Conservation (phyloP, 1,139 yeast species). For the Nadsonia starkeyi-henricii region DNA sequence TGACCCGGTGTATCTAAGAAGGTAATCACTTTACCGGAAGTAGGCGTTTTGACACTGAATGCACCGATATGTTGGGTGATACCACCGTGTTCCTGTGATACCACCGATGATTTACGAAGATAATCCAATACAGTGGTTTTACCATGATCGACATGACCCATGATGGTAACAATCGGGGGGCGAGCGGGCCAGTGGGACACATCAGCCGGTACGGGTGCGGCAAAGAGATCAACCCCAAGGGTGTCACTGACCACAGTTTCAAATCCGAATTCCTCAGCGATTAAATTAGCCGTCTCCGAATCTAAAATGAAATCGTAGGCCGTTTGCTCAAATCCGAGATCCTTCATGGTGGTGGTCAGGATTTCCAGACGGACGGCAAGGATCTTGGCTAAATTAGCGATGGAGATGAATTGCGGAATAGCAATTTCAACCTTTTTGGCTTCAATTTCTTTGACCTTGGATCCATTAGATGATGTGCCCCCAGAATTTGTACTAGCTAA, state of each 20-base stretch:
- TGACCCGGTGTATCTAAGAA: conserved; percentile 97
- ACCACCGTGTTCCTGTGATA: conserved; percentile 83
- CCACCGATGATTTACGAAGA: conserved; percentile 72
- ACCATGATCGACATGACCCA: conserved; percentile 99
- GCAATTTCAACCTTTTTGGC: conserved; percentile 24
- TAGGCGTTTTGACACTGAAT: conserved; percentile 68
- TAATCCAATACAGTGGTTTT: conserved; percentile 87
- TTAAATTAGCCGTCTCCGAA: conserved; percentile 67
- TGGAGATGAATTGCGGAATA: conserved; percentile 62
- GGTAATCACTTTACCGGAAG: conserved; percentile 63
- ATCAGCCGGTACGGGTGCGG: conserved; percentile 28
- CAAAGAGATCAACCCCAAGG: conserved; percentile 49
- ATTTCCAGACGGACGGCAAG: conserved; percentile 50
- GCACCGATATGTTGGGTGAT: conserved; percentile 98
- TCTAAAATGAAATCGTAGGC: conserved; percentile 56
- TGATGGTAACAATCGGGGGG: conserved; percentile 90
- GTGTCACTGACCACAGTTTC: conserved; percentile 44
- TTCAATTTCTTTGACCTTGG: conserved; percentile 11
- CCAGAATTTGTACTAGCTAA: background rate
- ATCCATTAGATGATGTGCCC: background rate
- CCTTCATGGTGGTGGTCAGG: conserved; percentile 43
- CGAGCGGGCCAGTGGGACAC: conserved; percentile 36
- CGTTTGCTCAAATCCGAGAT: conserved; percentile 63
- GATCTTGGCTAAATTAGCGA: conserved; percentile 61
- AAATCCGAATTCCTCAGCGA: conserved; percentile 82